Conservation (phyloP, 1,284 basidiomycete genomes). For the Vanrija humicola region DNA sequence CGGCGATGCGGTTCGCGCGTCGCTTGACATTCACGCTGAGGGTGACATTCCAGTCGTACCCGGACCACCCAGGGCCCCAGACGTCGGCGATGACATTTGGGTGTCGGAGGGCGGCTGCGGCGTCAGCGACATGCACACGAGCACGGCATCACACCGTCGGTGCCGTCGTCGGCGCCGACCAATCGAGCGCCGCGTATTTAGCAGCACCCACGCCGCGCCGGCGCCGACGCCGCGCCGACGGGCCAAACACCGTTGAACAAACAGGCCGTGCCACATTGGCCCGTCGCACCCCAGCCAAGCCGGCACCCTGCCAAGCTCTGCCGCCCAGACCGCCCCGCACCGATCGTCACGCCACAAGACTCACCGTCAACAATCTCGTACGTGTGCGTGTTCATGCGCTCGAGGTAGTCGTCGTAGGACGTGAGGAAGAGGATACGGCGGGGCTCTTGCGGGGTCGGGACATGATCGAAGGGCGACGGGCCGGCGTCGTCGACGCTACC, state of each 20-base stretch:
- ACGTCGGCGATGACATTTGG: slow-evolving; percentile 42
- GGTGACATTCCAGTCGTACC: slow-evolving; percentile 37
- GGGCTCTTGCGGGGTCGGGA: slow-evolving; percentile 18
- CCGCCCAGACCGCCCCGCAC: too few relatives aligned
- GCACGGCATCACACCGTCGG: too few relatives aligned
- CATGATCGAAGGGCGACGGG: slow-evolving; percentile 41
- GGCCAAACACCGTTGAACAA: too few relatives aligned
- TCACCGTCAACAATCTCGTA: slow-evolving; percentile 46
- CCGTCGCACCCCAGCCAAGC: neutral
- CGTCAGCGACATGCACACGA: neutral
- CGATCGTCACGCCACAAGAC: neutral
- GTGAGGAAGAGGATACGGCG: slow-evolving; percentile 45
- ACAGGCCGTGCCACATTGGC: neutral
- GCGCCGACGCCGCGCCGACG: neutral
- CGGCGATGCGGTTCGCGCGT: slow-evolving; percentile 28
- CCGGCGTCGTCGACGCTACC: slow-evolving; percentile 42
- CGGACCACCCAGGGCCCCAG: slow-evolving; percentile 48
- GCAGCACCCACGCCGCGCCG: too few relatives aligned
- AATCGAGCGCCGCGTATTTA: too few relatives aligned
- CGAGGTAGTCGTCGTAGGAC: slow-evolving; percentile 46
- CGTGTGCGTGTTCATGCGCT: slow-evolving; percentile 48
- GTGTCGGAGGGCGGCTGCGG: slow-evolving; percentile 41
- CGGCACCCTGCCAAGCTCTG: too few relatives aligned
- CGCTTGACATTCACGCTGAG: slow-evolving; percentile 42
- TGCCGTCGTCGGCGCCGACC: too few relatives aligned